A percentile compares a stretch with the other conserved stretches of the same genome.
Evolutionary conservation across 805 yeast species (phyloP).

Genomic region (Candida coleopterorum): DNA sequence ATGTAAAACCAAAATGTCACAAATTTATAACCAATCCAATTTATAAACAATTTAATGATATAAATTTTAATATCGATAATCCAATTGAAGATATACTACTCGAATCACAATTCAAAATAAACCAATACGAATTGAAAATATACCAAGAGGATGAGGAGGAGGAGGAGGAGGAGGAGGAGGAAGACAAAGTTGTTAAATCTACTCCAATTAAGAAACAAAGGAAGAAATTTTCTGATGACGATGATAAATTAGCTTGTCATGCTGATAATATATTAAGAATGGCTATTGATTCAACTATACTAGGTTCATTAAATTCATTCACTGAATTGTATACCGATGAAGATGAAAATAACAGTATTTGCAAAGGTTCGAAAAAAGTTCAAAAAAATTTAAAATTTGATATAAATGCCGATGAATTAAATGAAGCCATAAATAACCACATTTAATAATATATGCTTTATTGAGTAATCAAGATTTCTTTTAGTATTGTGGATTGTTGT

Average conservation of each 20-base stretch:
- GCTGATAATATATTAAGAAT: slow-evolving; percentile 42
- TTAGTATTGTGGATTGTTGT: not conserved
- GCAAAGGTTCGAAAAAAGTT: not conserved
- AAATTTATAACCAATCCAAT: not conserved
- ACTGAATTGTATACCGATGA: slow-evolving; percentile 27
- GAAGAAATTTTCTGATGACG: slow-evolving; percentile 5
- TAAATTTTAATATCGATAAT: not conserved
- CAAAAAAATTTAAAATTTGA: slow-evolving; percentile 19
- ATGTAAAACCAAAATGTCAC: not conserved
- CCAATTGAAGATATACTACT: not conserved
- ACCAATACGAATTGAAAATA: not conserved
- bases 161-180: not conserved
- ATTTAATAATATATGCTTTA: not conserved
- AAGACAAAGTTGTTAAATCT: not conserved
- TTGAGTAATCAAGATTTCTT: not conserved
- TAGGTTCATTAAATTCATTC: slow-evolving; percentile 36
- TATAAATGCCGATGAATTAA: slow-evolving; percentile 35
- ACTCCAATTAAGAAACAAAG: not conserved
- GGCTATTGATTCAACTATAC: slow-evolving; percentile 45
- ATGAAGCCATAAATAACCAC: slow-evolving; percentile 21
- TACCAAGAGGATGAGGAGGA: not conserved
- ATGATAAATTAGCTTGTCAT: slow-evolving; percentile 41
- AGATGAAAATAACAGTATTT: slow-evolving; percentile 15
- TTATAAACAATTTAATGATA: not conserved
- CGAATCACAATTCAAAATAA: not conserved